Base-by-base conservation (phyloP, 192 early-diverging fungal genomes). In the Backusella morwellensis region DNA sequence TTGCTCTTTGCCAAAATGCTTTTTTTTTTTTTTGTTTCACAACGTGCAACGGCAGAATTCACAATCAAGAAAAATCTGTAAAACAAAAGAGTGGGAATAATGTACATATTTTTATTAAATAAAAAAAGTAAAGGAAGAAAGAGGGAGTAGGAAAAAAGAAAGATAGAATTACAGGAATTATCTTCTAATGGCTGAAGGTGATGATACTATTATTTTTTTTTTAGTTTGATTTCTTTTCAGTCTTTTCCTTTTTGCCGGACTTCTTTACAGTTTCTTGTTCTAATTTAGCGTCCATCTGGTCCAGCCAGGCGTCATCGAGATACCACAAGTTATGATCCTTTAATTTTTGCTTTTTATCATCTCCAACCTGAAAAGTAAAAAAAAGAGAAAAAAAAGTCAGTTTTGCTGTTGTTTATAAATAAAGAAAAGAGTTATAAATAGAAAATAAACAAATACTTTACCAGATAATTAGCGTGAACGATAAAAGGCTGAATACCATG, bases 381-480 rank as follows among this genome's bases (percentile, higher is more conserved):
- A 23, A 56, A 29, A 71, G 9, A 29, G 12, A 23, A 59, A 29
- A 59, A 11, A 56, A 56, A 63, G 26, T 29, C 21, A 63, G 56
- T 29, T 29, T 56, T 56, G 8, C 7, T 11, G 7, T 29, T 29
- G 23, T 59, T 59, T 59, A 29, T 63, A 63, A 17, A 29, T 5
- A 75, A 42, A 35, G n/a, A 6, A 41, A 21, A 29, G n/a, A 21
- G 9, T 66, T 17, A 38, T 66, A 75, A 66, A 35, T 21, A 75
- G 12, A 1, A 26, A 2, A 66, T 9, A 75, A 23, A 50, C 21
- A 41, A 56, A 32, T 52, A 32, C 23, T 71, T 72, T 77, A 80
- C 78, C 68, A 74, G 35, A 52, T 81, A 77, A 7, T 74, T 82
- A 3, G 72, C 77, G 70, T 82, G 80, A 5, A 78, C 80, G 38